Evolutionary conservation across 371 early-diverging fungal species (phyloP), one percentile per base, ranked within the genome.

Genomic region (Blakeslea trispora): DNA sequence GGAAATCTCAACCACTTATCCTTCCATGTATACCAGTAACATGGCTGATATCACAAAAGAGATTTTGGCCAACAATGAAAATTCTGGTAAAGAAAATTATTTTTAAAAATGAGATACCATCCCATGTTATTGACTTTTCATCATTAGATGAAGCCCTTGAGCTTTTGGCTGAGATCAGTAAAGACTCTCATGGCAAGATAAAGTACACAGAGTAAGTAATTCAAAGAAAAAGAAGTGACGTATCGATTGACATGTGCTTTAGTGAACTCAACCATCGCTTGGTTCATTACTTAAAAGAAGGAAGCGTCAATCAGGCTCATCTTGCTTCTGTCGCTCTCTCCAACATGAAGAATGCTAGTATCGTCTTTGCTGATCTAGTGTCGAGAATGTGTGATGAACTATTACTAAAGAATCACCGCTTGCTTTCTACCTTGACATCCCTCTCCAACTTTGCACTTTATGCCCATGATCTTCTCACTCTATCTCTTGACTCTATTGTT

Each of bases 371-470:
- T 18, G 54, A 63, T 31, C n/a, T 54, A 28, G 49, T 40, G 0
- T 43, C 63, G 54, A 18, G 61, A 23, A 15, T 70, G 81, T 45
- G 48, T 34, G 32, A 45, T 74, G 31, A 56, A 65, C 0, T 77
- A 75, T 28, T 37, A 9, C 21, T 62, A 9, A 40, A 53, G 5
- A n/a, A 46, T 1, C 43, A 64, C 17, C 41, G 74, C 5, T 61
- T 86, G 14, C 54, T 81, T 34, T 50, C 72, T 5, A 73, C 72
- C 35, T 68, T 92, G 7, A 57, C 77, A 17, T 66, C 77, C 15
- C 59, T 90, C 22, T 71, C 77, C 1, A 79, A 88, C 54, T 67
- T 91, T 46, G 86, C 83, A 0, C 60, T 79, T 19, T 81, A 88
- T 53, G 34, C 74, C 4, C 78, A 82, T 17, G 53, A 64, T 21